phyloP scores from a whole-genome alignment of 1,284 basidiomycete genomes.

The Ceratobasidium sp. region DNA sequence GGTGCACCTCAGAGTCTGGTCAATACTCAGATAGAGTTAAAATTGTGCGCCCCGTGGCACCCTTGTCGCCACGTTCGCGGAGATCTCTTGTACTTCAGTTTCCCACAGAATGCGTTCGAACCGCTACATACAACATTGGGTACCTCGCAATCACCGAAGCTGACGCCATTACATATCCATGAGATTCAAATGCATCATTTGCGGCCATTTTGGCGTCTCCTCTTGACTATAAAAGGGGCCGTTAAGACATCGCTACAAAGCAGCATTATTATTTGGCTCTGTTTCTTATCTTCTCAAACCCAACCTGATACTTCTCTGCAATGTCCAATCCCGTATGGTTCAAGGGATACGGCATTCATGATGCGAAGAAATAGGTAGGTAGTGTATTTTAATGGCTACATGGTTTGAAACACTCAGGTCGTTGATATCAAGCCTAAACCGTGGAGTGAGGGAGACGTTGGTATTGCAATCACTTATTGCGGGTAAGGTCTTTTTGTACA shows the following conservation, averaged over 20 bases:
- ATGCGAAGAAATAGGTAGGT: conserved; percentile 42
- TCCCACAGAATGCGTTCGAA: too few species aligned
- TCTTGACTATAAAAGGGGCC: background rate
- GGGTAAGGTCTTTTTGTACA: conserved; percentile 44
- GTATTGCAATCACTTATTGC: conserved; percentile 55
- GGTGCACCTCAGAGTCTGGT: too few species aligned
- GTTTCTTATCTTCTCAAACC: background rate
- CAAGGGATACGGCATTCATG: conserved; percentile 43
- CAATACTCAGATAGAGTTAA: too few species aligned
- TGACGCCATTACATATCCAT: too few species aligned
- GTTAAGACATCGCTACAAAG: background rate
- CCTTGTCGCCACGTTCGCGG: too few species aligned
- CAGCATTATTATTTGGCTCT: background rate
- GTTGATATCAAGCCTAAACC: conserved; percentile 54
- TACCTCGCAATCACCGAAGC: too few species aligned
- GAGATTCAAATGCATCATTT: background rate
- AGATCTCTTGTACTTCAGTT: too few species aligned
- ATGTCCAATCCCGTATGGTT: conserved; percentile 4
- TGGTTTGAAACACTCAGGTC: conserved; percentile 47
- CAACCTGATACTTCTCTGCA: background rate
- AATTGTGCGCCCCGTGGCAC: too few species aligned
- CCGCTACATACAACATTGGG: too few species aligned
- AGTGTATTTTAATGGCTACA: too few species aligned
- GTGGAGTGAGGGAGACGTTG: conserved; percentile 52
- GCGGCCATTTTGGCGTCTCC: background rate